Evolutionary conservation across 2,329 filamentous ascomycete species (phyloP), one percentile per base, ranked within the genome.

Genomic region (Fusarium nematophilum): DNA sequence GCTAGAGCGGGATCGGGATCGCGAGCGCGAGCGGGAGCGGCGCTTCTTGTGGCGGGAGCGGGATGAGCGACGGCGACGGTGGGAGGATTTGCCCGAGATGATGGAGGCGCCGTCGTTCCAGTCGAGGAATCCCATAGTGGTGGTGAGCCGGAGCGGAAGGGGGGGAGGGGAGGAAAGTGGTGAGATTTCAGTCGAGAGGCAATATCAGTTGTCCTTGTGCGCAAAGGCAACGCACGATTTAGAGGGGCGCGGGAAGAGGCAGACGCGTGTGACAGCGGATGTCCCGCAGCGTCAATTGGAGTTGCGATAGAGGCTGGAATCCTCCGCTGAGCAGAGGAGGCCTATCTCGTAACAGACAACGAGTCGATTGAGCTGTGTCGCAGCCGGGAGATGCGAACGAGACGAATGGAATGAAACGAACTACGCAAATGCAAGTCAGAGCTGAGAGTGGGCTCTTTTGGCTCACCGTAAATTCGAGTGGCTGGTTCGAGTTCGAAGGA

Each of bases 1-100:
- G 64, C 71, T 71, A 47, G 73, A 73, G 57, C 74, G 71, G 48
- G 76, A 80, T 43, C 75, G 73, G 50, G 75, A 77, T 45, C 73
- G 70, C 31, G 75, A 76, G 33, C 73, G 70, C 31, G 75, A 76
- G 33, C 68, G 70, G 48, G 21, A 76, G 34, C 68, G 70, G 48
- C 62, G 70, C 66, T 75, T 75, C 65, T 73, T 75, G 55, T 64
- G 60, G 45, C 64, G 70, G 31, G 70, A 71, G 47, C 70, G 69
- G 31, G 72, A 71, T 36, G 66, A 67, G 38, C 66, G 67, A 47
- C 68, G 68, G 18, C 66, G 62, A 40, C 66, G 68, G 27, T 68
- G 65, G 44, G 68, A 67, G 30, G 70, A 54, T 52, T 69, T 66
- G 40, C 65, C 65, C 15, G 72, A 71, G 46, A 69, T 60, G 57